phyloP scores from a whole-genome alignment of 768 basidiomycete genomes.

The Trichaptum fuscoviolaceum region DNA sequence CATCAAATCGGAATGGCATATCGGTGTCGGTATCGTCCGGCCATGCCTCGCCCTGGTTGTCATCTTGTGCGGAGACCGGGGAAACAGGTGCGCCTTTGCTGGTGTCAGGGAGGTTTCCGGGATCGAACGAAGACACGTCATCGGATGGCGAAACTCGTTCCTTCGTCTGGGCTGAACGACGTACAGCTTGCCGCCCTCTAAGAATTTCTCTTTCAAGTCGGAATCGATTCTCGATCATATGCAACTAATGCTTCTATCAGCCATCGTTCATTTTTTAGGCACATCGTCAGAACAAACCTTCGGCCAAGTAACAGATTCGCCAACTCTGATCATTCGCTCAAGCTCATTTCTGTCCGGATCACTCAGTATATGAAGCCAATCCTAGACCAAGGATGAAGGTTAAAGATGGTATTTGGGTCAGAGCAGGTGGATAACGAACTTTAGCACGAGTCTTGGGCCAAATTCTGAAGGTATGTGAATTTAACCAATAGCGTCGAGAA shows the following conservation, averaged over 20 bases:
- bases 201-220: conserved; percentile 80
- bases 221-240: conserved; percentile 91
- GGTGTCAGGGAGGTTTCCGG: conserved; percentile 18
- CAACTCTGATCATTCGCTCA: conserved; percentile 80
- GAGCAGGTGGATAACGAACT: conserved; percentile 35
- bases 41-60: conserved; percentile 48
- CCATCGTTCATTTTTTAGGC: neutral
- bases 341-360: conserved; percentile 81
- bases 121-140: conserved; percentile 19
- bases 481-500: conserved; percentile 24
- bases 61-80: conserved; percentile 29
- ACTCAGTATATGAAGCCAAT: conserved; percentile 79
- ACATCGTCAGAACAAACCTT: conserved; percentile 48
- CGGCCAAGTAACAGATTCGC: conserved; percentile 93
- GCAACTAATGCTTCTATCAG: conserved; percentile 48
- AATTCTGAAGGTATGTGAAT: conserved; percentile 42
- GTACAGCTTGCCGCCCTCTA: conserved; percentile 69
- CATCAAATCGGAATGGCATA: conserved; percentile 20
- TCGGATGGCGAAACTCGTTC: conserved; percentile 17
- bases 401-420: neutral
- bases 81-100: conserved; percentile 17
- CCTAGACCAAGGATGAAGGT: conserved; percentile 35
- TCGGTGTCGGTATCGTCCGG: conserved; percentile 81
- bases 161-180: conserved; percentile 30
- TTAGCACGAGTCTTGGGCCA: conserved; percentile 79